These are phyloP conservation scores for Pestalotiopsis sp. DNA, from an alignment of 2,329 filamentous ascomycete species.

Conservation along the genomic window DNA sequence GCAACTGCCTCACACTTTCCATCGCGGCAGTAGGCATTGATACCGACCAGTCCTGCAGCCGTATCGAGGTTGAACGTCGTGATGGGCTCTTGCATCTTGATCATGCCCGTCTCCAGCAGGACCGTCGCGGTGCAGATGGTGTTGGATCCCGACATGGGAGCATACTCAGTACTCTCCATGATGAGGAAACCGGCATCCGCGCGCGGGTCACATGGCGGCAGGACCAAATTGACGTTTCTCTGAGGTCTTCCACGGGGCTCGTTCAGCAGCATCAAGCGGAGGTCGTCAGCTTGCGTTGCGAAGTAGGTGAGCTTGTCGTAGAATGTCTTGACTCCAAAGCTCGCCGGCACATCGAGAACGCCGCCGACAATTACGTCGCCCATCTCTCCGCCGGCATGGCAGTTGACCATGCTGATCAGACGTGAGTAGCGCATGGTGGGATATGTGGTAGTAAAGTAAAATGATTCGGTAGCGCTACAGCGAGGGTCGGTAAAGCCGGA, in stretches of 20 bases:
- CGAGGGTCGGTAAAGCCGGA: too few relatives aligned
- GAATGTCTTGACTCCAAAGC: slow-evolving; percentile 41
- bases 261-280: slow-evolving; percentile 46
- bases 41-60: background rate
- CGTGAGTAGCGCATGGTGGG: too few relatives aligned
- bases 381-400: background rate
- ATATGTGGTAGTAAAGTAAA: too few relatives aligned
- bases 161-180: slow-evolving; percentile 47
- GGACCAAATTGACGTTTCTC: slow-evolving; percentile 42
- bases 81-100: slow-evolving; percentile 44
- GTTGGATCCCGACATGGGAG: slow-evolving; percentile 45
- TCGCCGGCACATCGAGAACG: slow-evolving; percentile 45
- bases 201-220: slow-evolving; percentile 44
- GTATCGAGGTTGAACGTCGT: slow-evolving; percentile 34
- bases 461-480: too few relatives aligned
- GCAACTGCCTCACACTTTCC: background rate
- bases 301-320: slow-evolving; percentile 44
- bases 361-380: slow-evolving; percentile 52
- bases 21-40: background rate
- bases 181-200: slow-evolving; percentile 50
- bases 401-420: too few relatives aligned
- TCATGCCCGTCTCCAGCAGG: slow-evolving; percentile 49
- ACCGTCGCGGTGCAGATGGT: slow-evolving; percentile 47
- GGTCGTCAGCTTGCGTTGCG: slow-evolving; percentile 38
- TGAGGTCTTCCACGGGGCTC: slow-evolving; percentile 47